These are phyloP conservation scores for Pyrenula aspistea DNA, from an alignment of 495 filamentous ascomycete genomes.

Conservation along the genomic window DNA sequence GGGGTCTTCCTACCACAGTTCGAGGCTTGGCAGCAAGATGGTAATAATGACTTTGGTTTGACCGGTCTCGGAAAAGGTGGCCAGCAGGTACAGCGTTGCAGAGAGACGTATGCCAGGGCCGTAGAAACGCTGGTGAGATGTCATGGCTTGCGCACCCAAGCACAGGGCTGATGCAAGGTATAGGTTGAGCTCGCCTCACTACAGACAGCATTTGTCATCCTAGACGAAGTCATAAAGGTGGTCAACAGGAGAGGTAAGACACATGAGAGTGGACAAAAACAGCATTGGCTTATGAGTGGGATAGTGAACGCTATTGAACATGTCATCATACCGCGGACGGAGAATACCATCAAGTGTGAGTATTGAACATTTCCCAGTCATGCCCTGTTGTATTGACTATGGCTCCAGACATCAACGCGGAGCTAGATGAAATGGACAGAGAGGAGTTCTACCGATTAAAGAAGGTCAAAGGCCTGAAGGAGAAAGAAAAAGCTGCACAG, in stretches of 20 bases:
- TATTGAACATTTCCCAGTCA: too few species aligned
- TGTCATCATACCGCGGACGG: constrained; percentile 94
- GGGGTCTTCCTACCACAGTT: constrained; percentile 90
- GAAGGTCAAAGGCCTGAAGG: constrained; percentile 69
- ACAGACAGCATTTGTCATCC: constrained; percentile 89
- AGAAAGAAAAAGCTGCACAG: constrained; percentile 36
- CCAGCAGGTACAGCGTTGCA: constrained; percentile 87
- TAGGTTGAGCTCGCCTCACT: background rate
- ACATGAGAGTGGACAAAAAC: background rate
- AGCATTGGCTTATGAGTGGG: background rate
- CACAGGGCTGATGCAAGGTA: background rate
- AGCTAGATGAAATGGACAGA: constrained; percentile 93
- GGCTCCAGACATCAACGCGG: constrained; percentile 83
- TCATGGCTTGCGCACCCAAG: background rate
- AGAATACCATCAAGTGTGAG: constrained; percentile 95
- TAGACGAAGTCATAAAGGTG: constrained; percentile 98
- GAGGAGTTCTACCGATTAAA: constrained; percentile 98
- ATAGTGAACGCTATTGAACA: constrained; percentile 94
- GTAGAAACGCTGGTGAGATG: constrained; percentile 82
- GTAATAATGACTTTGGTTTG: constrained; percentile 91
- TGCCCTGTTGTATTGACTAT: too few species aligned
- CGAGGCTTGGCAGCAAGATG: constrained; percentile 70
- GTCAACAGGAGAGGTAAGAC: constrained; percentile 82
- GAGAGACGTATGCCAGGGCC: constrained; percentile 94
- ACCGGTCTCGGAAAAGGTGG: constrained; percentile 95